Evolutionary conservation across 1,284 basidiomycete genomes (phyloP).

Genomic region (Naganishia liquefaciens): DNA sequence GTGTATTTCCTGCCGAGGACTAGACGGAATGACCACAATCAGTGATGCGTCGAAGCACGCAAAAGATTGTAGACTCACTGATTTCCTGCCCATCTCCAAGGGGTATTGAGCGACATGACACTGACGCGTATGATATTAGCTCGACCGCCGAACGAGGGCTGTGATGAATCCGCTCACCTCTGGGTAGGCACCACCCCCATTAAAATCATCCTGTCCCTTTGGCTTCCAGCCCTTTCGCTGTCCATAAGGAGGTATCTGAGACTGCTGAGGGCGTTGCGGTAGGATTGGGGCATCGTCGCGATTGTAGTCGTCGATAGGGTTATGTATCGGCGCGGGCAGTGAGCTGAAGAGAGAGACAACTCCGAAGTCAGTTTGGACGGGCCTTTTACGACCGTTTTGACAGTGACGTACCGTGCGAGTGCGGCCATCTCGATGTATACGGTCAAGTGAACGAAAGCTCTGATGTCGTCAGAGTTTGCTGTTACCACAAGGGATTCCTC

Average conservation of each 20-base stretch:
- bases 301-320: slow-evolving; percentile 26
- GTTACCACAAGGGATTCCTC: too few species aligned
- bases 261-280: slow-evolving; percentile 30
- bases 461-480: too few species aligned
- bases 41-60: not conserved
- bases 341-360: slow-evolving; percentile 21
- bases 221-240: slow-evolving; percentile 86
- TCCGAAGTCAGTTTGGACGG: not conserved
- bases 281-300: slow-evolving; percentile 6
- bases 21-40: not conserved
- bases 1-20: slow-evolving; percentile 56
- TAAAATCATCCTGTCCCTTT: slow-evolving; percentile 76
- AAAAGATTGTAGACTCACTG: slow-evolving; percentile 59
- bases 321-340: slow-evolving; percentile 33
- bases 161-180: slow-evolving; percentile 57
- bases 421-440: slow-evolving; percentile 45
- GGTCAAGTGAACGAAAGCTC: too few species aligned
- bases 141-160: not conserved
- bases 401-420: slow-evolving; percentile 48
- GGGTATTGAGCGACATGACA: slow-evolving; percentile 98
- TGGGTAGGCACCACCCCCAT: slow-evolving; percentile 91
- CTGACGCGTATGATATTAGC: slow-evolving; percentile 36
- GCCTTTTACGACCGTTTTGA: not conserved
- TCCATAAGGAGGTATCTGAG: slow-evolving; percentile 63
- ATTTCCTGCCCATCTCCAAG: slow-evolving; percentile 90